Evolutionary conservation across 2,329 filamentous ascomycete species (phyloP).

Genomic region (Hymenoscyphus fructigenus): DNA sequence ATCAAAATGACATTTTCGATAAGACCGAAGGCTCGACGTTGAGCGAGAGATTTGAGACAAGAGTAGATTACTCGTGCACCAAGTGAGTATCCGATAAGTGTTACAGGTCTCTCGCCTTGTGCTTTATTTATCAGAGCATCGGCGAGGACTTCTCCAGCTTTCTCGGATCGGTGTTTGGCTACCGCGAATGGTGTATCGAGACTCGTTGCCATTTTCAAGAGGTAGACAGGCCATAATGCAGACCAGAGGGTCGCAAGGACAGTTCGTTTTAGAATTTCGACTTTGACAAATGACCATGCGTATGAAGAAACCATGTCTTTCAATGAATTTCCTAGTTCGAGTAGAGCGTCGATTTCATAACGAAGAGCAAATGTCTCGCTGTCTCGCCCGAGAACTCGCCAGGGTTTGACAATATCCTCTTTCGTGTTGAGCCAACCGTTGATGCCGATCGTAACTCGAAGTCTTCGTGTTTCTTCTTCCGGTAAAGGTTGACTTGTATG

Average conservation of each 20-base stretch:
- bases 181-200: slow-evolving; percentile 63
- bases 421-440: slow-evolving; percentile 81
- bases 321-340: slow-evolving; percentile 74
- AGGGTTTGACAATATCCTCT: slow-evolving; percentile 75
- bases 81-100: slow-evolving; percentile 59
- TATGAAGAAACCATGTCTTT: slow-evolving; percentile 61
- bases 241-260: slow-evolving; percentile 45
- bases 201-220: slow-evolving; percentile 51
- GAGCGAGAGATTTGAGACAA: slow-evolving; percentile 59
- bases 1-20: slow-evolving; percentile 72
- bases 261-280: slow-evolving; percentile 59
- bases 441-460: slow-evolving; percentile 81
- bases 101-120: slow-evolving; percentile 63
- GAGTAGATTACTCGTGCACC: slow-evolving; percentile 63
- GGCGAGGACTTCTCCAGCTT: slow-evolving; percentile 60
- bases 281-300: slow-evolving; percentile 60
- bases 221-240: slow-evolving; percentile 49
- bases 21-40: slow-evolving; percentile 62
- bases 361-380: slow-evolving; percentile 81
- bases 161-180: slow-evolving; percentile 57
- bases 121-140: slow-evolving; percentile 74
- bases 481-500: slow-evolving; percentile 29
- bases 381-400: slow-evolving; percentile 69
- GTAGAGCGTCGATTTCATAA: slow-evolving; percentile 76
- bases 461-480: slow-evolving; percentile 45